Base-by-base conservation (phyloP, 192 early-diverging fungal species). In the Diversispora eburnea region DNA sequence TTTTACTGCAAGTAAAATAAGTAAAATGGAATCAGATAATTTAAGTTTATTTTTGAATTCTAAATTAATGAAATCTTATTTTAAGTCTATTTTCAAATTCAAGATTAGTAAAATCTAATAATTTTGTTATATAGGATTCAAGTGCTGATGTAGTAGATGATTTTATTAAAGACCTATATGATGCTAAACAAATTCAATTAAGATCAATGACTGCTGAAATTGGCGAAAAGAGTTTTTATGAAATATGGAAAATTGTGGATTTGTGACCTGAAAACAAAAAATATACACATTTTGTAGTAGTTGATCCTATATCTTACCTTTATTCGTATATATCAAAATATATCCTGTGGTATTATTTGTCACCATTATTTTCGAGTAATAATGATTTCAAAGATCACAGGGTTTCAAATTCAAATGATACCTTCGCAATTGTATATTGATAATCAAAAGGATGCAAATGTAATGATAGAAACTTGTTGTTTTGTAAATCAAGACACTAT, bases 301-400 rank as follows among this genome's bases (percentile, higher is more conserved):
- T 68, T 20, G 33, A 68, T 68, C 33, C 66, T 68, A 68, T 68
- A 54, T 68, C 49, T 25, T 68, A 68, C 54, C 33, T 52, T 52
- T 68, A 25, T 52, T 68, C 51, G 33, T 68, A 12, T 33, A 68
- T 60, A 33, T 60, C 59, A n/a, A 12, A 60, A 60, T 33, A 60
- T 60, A 60, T 33, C 33, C 33, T 2, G 22, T 33, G 59, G 59
- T 12, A 65, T 65, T 46, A 46, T 65, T 48, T 65, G 45, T 45
- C 43, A 17, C 8, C 19, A 65, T 8, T 65, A 65, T 12, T 65
- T 65, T 48, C 41, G 20, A 65, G 15, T 65, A 45, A 65, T 65
- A 9, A 65, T 65, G 19, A 8, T 7, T 12, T 48, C 45, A 65
- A 45, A 8, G 5, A n/a, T 65, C 5, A 20, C 47, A 65, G 63